Base-by-base conservation (phyloP, 2,329 filamentous ascomycete species). In the Periconia sp. region DNA sequence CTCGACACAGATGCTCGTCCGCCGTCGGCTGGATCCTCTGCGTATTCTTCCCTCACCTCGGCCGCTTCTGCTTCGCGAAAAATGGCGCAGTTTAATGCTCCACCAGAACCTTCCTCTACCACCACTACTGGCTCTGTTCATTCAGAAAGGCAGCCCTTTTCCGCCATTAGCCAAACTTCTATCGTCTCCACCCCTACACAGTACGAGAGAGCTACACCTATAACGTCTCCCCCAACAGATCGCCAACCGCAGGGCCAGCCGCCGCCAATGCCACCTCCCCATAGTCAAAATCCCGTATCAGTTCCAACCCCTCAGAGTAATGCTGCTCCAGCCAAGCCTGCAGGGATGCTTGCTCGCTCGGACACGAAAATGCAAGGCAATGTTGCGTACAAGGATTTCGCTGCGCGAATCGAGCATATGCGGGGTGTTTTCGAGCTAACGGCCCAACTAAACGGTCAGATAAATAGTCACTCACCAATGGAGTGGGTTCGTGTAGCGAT, bases 401-500 rank as follows among this genome's bases (percentile, higher is more conserved):
- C 85, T 3, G 70, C 77, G 6, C 86, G 91, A 23, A 89, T 90
- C 2, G 83, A 82, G 18, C 89, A 92, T 67, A 82, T 94, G 62
- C 87, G 85, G 56, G 86, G 88, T 59, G 80, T 94, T 2, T 95
- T 96, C 68, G 81, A 85, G 37, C 74, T 93, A 42, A 90, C 92
- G 53, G 87, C 91, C 0, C 90, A 96, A 70, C 83, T 86, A 31
- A 79, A 87, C 30, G 86, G 84, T 57, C 85, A 90, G 0, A 70
- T 92, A 5, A 80, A 84, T 51, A 80, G 82, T 30, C 87, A 84
- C 47, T 78, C 85, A 0, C 80, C 88, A 0, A 79, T 82, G 45
- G 85, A 91, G 55, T 88, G 92, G 77, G 80, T 88, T 10, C 83
- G 90, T 53, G 87, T 86, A 20, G 87, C 85, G 3, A 78, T 90